Conservation (phyloP, 371 early-diverging fungal genomes). For the Thermomucor indicae-seudaticae region DNA sequence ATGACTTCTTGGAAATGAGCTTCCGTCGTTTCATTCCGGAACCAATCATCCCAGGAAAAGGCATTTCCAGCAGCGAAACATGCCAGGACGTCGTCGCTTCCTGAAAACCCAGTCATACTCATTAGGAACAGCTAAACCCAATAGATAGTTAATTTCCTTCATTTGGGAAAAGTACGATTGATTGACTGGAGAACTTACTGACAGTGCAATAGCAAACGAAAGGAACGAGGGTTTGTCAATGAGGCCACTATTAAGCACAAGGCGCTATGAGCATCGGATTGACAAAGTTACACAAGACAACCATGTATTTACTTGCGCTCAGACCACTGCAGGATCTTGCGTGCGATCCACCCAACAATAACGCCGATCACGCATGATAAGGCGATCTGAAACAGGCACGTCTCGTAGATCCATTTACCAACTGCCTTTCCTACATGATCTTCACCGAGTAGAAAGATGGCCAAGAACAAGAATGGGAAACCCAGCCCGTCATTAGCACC, state of each 20-base stretch:
- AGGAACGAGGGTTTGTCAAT: slow-evolving; percentile 93
- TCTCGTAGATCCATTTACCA: slow-evolving; percentile 73
- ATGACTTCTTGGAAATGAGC: slow-evolving; percentile 90
- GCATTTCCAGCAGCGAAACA: slow-evolving; percentile 90
- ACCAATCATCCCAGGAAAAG: slow-evolving; percentile 92
- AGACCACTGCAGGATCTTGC: slow-evolving; percentile 70
- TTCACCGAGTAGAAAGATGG: slow-evolving; percentile 65
- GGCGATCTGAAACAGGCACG: slow-evolving; percentile 76
- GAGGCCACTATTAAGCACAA: slow-evolving; percentile 56
- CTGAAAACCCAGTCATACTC: slow-evolving; percentile 77
- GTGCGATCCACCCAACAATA: slow-evolving; percentile 70
- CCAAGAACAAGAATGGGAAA: slow-evolving; percentile 85
- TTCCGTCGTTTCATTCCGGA: slow-evolving; percentile 79
- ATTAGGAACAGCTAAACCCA: slow-evolving; percentile 62
- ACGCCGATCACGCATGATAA: slow-evolving; percentile 77
- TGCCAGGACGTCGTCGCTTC: slow-evolving; percentile 87
- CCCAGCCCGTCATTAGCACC: slow-evolving; percentile 87
- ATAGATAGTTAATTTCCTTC: background rate
- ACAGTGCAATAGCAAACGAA: slow-evolving; percentile 85
- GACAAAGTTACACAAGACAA: background rate
- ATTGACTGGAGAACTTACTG: slow-evolving; percentile 42
- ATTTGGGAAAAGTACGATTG: background rate
- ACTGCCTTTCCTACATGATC: slow-evolving; percentile 59
- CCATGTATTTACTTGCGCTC: slow-evolving; percentile 47
- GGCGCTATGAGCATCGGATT: slow-evolving; percentile 1